Conservation (phyloP, 768 basidiomycete genomes). For the Lenzites betulinus region DNA sequence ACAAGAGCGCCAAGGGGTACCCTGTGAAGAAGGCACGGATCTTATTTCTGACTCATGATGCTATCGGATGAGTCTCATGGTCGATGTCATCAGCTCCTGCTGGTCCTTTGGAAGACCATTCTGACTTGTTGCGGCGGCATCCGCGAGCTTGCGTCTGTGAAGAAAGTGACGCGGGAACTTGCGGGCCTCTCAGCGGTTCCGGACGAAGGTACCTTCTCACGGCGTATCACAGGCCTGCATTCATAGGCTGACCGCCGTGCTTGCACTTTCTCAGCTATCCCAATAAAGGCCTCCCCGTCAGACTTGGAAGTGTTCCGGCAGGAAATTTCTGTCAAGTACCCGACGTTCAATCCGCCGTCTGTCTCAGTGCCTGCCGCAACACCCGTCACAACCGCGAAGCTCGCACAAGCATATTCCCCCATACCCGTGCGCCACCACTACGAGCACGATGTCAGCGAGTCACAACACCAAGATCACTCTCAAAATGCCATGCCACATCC, state of each 20-base stretch:
- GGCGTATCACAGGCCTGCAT: neutral
- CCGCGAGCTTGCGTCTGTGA: constrained; percentile 80
- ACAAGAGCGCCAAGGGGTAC: constrained; percentile 93
- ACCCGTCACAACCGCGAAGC: constrained; percentile 53
- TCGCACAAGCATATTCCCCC: constrained; percentile 90
- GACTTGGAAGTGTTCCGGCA: constrained; percentile 89
- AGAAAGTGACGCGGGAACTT: constrained; percentile 83
- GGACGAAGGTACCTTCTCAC: constrained; percentile 43
- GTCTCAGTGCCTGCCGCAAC: constrained; percentile 22
- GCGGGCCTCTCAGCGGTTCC: constrained; percentile 65
- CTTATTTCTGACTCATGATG: constrained; percentile 13
- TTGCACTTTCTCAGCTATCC: constrained; percentile 43
- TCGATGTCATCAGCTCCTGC: constrained; percentile 62
- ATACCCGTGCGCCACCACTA: constrained; percentile 95
- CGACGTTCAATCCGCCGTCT: constrained; percentile 79
- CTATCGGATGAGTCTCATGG: constrained; percentile 12
- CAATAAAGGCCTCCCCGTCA: constrained; percentile 86
- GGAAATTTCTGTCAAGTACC: constrained; percentile 94
- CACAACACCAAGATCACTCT: constrained; percentile 45
- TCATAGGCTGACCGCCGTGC: constrained; percentile 5
- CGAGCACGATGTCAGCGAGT: constrained; percentile 76
- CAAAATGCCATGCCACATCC: constrained; percentile 33
- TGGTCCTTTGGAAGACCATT: constrained; percentile 93
- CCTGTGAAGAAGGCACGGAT: constrained; percentile 88
- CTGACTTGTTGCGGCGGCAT: constrained; percentile 93